Base-by-base conservation (phyloP, 2,329 filamentous ascomycete species). In the Pestalotiopsis sp. region DNA sequence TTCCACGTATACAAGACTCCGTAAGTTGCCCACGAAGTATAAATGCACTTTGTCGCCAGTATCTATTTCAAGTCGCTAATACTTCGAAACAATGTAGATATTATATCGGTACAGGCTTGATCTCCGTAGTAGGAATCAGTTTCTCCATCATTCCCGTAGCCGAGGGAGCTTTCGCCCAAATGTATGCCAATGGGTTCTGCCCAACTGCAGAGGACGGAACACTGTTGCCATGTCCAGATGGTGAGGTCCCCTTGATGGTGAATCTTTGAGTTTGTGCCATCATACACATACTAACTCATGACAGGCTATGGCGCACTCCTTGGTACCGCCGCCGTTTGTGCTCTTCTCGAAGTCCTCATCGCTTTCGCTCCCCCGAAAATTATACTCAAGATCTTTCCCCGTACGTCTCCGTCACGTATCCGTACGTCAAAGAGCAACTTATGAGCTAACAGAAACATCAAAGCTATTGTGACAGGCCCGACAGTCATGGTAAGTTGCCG, bases 81-180 rank as follows among this genome's bases (percentile, higher is more conserved):
- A 20, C 45, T 23, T 9, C n/a, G 7, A n/a, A 52, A n/a, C 23
- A 2, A 27, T 27, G 11, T 49, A 91, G 90, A 2, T 94, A 94
- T 77, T 93, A 89, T 72, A 81, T 94, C 69, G 92, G 93, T 12
- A 96, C 93, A 0, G 93, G 93, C 2, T 81, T 96, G 27, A 90
- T 96, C 68, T 93, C 91, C 0, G 93, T 94, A 3, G 92, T 94
- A 3, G 92, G 92, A 17, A 91, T 93, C 17, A 93, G 92, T 0
- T 95, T 95, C 77, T 86, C 91, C 60, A 91, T 92, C 70, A 93
- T 95, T 70, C 88, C 91, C 3, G 89, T 94, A 31, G 92, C 92
- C 1, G 87, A 86, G 39, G 91, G 92, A 61, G 92, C 90, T 3
- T 87, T 96, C 57, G 78, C 83, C 2, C 92, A 95, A 76, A 95